Base-by-base conservation (phyloP, 2,329 filamentous ascomycete species). In the Podosphaera xanthii region DNA sequence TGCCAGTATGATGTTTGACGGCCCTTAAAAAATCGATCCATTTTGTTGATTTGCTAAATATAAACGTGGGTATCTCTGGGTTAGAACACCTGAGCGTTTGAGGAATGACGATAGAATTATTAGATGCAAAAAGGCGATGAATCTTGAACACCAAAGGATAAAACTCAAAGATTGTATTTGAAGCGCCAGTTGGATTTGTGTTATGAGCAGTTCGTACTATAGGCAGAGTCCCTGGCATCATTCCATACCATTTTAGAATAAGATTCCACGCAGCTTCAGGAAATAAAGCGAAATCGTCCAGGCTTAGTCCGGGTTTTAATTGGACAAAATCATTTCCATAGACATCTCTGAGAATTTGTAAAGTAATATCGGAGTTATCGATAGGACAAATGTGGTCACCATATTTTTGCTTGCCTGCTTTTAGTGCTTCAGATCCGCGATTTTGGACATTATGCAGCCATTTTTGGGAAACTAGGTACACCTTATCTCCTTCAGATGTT, bases 111-210 rank as follows among this genome's bases (percentile, higher is more conserved):
- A 80, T 71, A 1, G 79, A 77, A 63, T 76, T 82, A 58, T 76
- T 72, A 22, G 77, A 73, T 2, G 79, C 79, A 69, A 82, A 83
- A 1, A 97, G 75, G 64, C 91, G 88, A 67, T 94, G 82, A 61
- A 97, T 76, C 0, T 83, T 87, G 69, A 96, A 87, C 50, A 95
- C 76, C 0, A 87, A 88, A 3, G 90, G 92, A 66, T 89, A 81
- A 48, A 88, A 75, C 71, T 97, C 92, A 69, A 85, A 94, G 65
- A 85, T 75, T 54, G 95, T 72, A 63, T 94, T 87, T 46, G 80
- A 73, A 2, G 72, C 66, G 14, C 72, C 71, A n/a, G 72, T 67
- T 1, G 76, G 74, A 6, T 82, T 77, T 34, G 84, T 89, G 70
- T 95, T 85, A 70, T 91, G 85, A 44, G 86, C 89, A 64, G 78